phyloP scores from a whole-genome alignment of 2,329 filamentous ascomycete species.

The Ascocoryne sarcoides region DNA sequence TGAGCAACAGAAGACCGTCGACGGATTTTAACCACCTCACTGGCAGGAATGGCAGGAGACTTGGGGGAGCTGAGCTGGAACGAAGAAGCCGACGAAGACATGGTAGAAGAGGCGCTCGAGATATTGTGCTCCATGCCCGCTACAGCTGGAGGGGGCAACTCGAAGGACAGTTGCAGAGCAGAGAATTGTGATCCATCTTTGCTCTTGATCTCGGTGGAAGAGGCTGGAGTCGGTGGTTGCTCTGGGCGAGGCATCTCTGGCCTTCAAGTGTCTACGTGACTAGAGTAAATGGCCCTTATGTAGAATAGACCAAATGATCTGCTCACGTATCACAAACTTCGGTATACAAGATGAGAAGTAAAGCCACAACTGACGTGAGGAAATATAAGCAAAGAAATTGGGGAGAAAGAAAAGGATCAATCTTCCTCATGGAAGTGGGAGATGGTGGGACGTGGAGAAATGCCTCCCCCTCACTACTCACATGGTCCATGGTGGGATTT shows the following conservation, averaged over 20 bases:
- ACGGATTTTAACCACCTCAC: conserved; percentile 32
- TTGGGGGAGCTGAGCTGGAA: conserved; percentile 37
- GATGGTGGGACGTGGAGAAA: too few species aligned
- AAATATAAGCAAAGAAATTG: background rate
- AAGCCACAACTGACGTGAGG: background rate
- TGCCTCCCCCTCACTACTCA: background rate
- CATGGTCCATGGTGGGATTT: background rate
- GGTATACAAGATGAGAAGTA: background rate
- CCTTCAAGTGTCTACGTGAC: background rate
- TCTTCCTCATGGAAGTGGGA: background rate
- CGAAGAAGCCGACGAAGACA: conserved; percentile 38
- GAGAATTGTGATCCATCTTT: conserved; percentile 58
- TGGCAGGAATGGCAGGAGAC: conserved; percentile 32
- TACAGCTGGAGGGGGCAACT: conserved; percentile 70
- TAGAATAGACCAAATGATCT: conserved; percentile 6
- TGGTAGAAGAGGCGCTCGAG: conserved; percentile 35
- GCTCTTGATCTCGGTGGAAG: conserved; percentile 70
- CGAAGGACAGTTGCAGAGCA: conserved; percentile 59
- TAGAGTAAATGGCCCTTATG: background rate
- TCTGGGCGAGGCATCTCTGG: conserved; percentile 53
- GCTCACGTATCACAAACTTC: background rate
- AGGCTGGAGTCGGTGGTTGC: conserved; percentile 67
- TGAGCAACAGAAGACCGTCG: conserved; percentile 41
- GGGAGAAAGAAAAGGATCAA: background rate
- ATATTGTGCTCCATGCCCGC: conserved; percentile 38